phyloP scores from a whole-genome alignment of 2,329 filamentous ascomycete species.

The Emericellopsis cladophorae region DNA sequence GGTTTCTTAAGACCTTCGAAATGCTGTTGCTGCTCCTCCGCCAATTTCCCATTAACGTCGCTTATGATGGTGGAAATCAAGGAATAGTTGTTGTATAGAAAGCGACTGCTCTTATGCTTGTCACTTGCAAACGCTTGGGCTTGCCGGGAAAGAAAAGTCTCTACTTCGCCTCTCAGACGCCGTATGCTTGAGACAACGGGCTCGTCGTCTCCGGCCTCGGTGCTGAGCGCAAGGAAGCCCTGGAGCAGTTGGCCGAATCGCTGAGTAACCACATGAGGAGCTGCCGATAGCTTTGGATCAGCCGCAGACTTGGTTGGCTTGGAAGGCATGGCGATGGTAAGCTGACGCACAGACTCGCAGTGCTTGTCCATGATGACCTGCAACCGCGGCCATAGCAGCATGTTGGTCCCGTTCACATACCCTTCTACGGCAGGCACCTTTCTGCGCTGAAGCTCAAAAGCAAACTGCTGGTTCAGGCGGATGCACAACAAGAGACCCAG shows the following conservation, averaged over 20 bases:
- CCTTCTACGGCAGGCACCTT: slow-evolving; percentile 80
- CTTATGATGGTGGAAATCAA: slow-evolving; percentile 87
- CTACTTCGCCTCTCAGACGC: slow-evolving; percentile 68
- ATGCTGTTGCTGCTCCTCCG: slow-evolving; percentile 61
- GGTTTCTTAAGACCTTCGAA: slow-evolving; percentile 55
- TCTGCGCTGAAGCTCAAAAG: slow-evolving; percentile 84
- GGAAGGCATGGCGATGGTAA: slow-evolving; percentile 38
- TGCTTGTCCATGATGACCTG: slow-evolving; percentile 91
- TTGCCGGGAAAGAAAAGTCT: slow-evolving; percentile 67
- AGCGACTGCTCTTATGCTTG: slow-evolving; percentile 69
- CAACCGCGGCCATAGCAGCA: slow-evolving; percentile 92
- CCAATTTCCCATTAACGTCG: slow-evolving; percentile 60
- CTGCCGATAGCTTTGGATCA: slow-evolving; percentile 55
- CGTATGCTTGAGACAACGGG: slow-evolving; percentile 73
- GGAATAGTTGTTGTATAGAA: slow-evolving; percentile 93
- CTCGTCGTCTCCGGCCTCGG: slow-evolving; percentile 89
- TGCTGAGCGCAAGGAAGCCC: slow-evolving; percentile 69
- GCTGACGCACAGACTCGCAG: slow-evolving; percentile 68
- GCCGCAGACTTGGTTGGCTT: slow-evolving; percentile 26
- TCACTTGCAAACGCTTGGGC: slow-evolving; percentile 64
- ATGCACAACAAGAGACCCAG: slow-evolving; percentile 85
- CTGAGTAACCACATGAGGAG: slow-evolving; percentile 85
- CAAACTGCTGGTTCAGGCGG: slow-evolving; percentile 82
- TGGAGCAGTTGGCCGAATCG: slow-evolving; percentile 90
- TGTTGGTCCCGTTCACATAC: slow-evolving; percentile 90